Conservation (phyloP, 148 eudicot species). For the Chenopodium formosanum region DNA sequence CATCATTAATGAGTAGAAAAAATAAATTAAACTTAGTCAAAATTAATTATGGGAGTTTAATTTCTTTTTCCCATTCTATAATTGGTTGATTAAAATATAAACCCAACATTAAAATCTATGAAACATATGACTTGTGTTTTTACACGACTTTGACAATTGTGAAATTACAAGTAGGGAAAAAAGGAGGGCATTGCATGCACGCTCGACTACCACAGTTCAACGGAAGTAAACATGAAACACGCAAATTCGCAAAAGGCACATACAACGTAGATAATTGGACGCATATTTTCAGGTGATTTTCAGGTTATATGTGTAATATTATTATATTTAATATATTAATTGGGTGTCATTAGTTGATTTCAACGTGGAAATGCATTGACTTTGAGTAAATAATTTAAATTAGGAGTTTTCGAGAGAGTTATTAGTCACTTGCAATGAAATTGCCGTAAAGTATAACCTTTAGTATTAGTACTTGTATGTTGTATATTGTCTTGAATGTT, state of each 20-base stretch:
- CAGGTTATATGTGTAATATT: background rate
- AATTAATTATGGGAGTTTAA: background rate
- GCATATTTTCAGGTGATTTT: conserved; percentile 7
- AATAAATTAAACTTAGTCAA: background rate
- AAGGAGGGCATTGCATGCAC: conserved; percentile 1
- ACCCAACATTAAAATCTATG: background rate
- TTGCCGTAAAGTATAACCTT: background rate
- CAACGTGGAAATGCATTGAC: conserved; percentile 16
- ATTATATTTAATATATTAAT: background rate
- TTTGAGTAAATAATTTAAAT: background rate
- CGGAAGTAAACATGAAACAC: conserved; percentile 8
- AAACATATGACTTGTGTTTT: background rate
- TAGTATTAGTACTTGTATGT: too few species aligned
- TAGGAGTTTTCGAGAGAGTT: background rate
- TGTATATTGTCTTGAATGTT: too few species aligned
- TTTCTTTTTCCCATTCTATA: background rate
- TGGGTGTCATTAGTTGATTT: background rate
- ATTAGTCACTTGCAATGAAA: background rate
- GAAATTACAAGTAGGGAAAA: background rate
- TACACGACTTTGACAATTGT: background rate
- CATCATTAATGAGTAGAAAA: background rate
- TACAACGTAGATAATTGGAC: conserved; percentile 11
- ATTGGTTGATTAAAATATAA: background rate
- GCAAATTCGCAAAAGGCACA: conserved; percentile 5
- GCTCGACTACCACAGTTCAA: background rate